Evolutionary conservation across 805 yeast species (phyloP).

Genomic region (Sungouiella blattae): DNA sequence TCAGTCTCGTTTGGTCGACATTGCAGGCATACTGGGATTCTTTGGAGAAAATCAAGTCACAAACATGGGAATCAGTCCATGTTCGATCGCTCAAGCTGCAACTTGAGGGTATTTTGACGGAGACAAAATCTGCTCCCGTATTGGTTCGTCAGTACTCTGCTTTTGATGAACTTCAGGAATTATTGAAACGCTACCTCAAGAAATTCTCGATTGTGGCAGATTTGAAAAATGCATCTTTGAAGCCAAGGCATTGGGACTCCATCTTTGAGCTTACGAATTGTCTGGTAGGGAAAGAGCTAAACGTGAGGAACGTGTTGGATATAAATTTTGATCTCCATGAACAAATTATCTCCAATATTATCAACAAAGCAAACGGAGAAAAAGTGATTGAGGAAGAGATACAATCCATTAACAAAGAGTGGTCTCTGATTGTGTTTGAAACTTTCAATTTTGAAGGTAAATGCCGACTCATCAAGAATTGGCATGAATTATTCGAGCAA

Average conservation of each 20-base stretch:
- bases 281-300: constrained; percentile 13
- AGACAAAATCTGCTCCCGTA: constrained; percentile 51
- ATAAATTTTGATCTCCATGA: constrained; percentile 49
- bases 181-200: constrained; percentile 39
- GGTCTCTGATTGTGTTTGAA: constrained; percentile 55
- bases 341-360: constrained; percentile 40
- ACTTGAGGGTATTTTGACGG: constrained; percentile 48
- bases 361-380: constrained; percentile 72
- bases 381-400: constrained; percentile 59
- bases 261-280: constrained; percentile 36
- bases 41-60: constrained; percentile 38
- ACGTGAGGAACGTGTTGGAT: constrained; percentile 61
- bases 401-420: constrained; percentile 44
- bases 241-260: constrained; percentile 63
- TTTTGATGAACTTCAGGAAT: constrained; percentile 52
- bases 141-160: constrained; percentile 66
- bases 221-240: constrained; percentile 55
- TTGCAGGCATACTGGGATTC: constrained; percentile 49
- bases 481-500: constrained; percentile 60
- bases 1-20: constrained; percentile 61
- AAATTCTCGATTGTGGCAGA: constrained; percentile 38
- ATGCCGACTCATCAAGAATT: constrained; percentile 57
- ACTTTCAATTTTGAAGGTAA: constrained; percentile 50
- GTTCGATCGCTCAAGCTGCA: constrained; percentile 42
- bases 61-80: constrained; percentile 48